Conservation (phyloP, 192 early-diverging fungal species). For the Coemansia sp. region DNA sequence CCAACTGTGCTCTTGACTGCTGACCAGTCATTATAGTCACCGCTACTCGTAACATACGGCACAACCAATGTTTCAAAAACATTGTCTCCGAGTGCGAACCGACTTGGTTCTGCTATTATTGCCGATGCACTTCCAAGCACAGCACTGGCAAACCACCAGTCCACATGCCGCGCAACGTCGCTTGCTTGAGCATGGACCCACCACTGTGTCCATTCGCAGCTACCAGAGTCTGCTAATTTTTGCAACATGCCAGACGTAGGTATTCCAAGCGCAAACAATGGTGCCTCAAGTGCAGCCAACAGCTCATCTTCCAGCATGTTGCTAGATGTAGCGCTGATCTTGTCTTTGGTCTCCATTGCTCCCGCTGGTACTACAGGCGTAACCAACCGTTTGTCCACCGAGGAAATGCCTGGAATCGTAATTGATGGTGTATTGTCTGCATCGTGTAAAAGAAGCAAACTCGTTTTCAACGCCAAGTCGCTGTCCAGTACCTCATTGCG, state of each 20-base stretch:
- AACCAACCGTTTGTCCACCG: background rate
- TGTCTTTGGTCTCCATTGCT: background rate
- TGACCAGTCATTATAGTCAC: background rate
- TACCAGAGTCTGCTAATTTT: background rate
- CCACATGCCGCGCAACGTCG: conserved; percentile 11
- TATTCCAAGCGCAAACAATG: conserved; percentile 21
- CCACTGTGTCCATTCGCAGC: conserved; percentile 14
- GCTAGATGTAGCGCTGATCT: background rate
- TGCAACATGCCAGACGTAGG: background rate
- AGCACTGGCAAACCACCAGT: conserved; percentile 31
- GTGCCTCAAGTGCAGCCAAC: conserved; percentile 19
- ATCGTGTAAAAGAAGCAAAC: background rate
- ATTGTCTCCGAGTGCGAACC: background rate
- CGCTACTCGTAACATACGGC: conserved; percentile 3
- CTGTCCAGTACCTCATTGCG: background rate
- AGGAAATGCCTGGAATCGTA: conserved; percentile 9
- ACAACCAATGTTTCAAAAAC: conserved; percentile 2
- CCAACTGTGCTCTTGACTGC: background rate
- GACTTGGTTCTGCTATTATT: background rate
- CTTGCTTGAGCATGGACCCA: conserved; percentile 16
- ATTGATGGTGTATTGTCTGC: conserved; percentile 1
- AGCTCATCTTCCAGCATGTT: background rate
- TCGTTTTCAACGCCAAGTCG: conserved; percentile 4
- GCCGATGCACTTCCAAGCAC: conserved; percentile 15
- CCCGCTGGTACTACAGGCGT: background rate